phyloP scores from a whole-genome alignment of 495 filamentous ascomycete genomes.

The Daldinia decipiens region DNA sequence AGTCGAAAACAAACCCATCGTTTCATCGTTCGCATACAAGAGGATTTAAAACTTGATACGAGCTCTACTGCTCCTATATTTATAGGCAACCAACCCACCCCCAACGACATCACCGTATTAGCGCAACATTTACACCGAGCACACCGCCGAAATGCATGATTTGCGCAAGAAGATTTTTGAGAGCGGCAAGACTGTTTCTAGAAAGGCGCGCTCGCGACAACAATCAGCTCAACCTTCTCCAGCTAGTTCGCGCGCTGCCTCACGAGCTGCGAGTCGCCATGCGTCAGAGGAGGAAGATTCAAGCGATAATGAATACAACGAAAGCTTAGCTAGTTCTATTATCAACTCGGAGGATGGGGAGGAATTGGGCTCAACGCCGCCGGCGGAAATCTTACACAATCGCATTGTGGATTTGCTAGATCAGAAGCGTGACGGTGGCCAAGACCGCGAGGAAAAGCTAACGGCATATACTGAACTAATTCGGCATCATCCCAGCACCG shows the following conservation, averaged over 20 bases:
- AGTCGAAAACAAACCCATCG: constrained; percentile 38
- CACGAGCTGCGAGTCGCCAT: constrained; percentile 70
- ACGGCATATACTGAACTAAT: constrained; percentile 75
- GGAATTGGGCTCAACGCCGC: constrained; percentile 59
- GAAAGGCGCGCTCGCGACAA: constrained; percentile 81
- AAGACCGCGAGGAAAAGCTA: constrained; percentile 79
- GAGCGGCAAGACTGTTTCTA: constrained; percentile 91
- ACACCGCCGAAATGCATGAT: constrained; percentile 68
- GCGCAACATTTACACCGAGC: constrained; percentile 7
- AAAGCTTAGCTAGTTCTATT: constrained; percentile 59
- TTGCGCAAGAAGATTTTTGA: constrained; percentile 83
- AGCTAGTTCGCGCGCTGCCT: constrained; percentile 61
- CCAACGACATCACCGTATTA: constrained; percentile 2
- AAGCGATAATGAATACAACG: constrained; percentile 57
- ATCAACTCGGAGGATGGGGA: constrained; percentile 61
- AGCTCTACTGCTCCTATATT: not conserved
- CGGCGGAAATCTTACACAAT: constrained; percentile 73
- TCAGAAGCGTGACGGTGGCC: constrained; percentile 83
- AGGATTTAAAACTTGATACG: constrained; percentile 47
- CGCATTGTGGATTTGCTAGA: constrained; percentile 85
- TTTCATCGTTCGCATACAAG: constrained; percentile 40
- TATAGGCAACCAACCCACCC: not conserved
- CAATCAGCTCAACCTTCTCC: constrained; percentile 70
- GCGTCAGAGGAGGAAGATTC: constrained; percentile 83
- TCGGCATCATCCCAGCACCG: constrained; percentile 75